Conservation (phyloP, 768 basidiomycete genomes). For the Pseudohyphozyma bogoriensis region DNA sequence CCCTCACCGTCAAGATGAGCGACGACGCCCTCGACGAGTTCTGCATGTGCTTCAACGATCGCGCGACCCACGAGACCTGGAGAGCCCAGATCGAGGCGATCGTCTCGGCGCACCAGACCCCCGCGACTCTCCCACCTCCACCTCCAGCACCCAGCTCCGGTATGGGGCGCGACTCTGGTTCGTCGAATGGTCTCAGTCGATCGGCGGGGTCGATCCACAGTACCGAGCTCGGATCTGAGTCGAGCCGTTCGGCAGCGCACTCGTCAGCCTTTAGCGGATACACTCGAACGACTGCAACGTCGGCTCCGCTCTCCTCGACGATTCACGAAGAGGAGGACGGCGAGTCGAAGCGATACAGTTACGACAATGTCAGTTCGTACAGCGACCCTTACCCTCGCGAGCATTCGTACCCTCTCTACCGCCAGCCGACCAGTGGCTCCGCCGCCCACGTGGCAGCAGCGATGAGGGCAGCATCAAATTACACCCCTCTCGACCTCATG, state of each 20-base stretch:
- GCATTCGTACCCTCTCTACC: no score
- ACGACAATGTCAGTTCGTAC: neutral
- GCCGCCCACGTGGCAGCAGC: no score
- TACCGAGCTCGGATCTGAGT: constrained; percentile 10
- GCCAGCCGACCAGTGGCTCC: no score
- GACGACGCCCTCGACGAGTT: constrained; percentile 88
- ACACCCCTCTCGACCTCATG: constrained; percentile 84
- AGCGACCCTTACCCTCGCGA: neutral
- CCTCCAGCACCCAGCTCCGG: neutral
- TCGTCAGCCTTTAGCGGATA: constrained; percentile 10
- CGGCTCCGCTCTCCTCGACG: constrained; percentile 1
- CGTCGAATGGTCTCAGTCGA: neutral
- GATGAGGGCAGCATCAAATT: no score
- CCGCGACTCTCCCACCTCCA: neutral
- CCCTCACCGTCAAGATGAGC: constrained; percentile 91
- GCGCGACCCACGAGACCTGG: constrained; percentile 82
- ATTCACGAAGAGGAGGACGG: constrained; percentile 15
- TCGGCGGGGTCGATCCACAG: neutral
- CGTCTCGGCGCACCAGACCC: constrained; percentile 41
- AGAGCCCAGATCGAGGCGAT: constrained; percentile 67
- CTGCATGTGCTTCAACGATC: constrained; percentile 88
- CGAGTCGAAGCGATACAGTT: no score
- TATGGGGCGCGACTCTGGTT: constrained; percentile 2
- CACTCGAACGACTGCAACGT: constrained; percentile 20
- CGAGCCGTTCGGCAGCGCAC: constrained; percentile 10